Evolutionary conservation across 208 protist species (phyloP).

Genomic region (Willaertia magna): DNA sequence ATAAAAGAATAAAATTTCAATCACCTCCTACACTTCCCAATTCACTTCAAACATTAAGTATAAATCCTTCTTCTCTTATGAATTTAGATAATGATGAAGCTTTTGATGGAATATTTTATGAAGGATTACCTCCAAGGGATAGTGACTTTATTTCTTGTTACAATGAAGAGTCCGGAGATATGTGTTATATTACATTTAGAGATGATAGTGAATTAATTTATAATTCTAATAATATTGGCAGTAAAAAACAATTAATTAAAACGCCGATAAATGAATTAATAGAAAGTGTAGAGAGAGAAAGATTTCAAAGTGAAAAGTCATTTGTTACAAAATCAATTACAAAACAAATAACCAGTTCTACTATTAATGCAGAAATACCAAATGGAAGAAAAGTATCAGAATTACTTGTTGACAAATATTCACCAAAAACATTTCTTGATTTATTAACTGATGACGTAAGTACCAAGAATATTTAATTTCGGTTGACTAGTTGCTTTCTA

Average conservation of each 20-base stretch:
- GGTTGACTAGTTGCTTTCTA: background rate
- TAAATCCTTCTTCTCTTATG: background rate
- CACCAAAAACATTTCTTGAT: background rate
- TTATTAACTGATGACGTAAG: slow-evolving; percentile 1
- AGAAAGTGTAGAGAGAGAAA: background rate
- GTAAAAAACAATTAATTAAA: background rate
- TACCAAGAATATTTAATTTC: background rate
- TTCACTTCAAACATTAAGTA: background rate
- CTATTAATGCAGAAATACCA: background rate
- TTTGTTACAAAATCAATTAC: background rate
- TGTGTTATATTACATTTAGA: background rate
- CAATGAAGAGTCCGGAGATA: background rate
- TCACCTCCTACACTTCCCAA: background rate
- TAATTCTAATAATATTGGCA: background rate
- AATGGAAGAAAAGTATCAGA: background rate
- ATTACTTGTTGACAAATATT: slow-evolving; percentile 2
- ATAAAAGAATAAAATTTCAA: background rate
- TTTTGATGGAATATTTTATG: background rate
- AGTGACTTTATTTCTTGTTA: background rate
- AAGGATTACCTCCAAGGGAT: background rate
- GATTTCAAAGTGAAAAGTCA: background rate
- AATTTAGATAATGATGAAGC: background rate
- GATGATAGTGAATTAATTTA: background rate
- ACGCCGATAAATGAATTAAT: background rate
- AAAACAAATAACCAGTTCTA: background rate